These are phyloP conservation scores for Suhomyces wounanorum DNA, from an alignment of 1,139 yeast genomes.

Conservation along the genomic window DNA sequence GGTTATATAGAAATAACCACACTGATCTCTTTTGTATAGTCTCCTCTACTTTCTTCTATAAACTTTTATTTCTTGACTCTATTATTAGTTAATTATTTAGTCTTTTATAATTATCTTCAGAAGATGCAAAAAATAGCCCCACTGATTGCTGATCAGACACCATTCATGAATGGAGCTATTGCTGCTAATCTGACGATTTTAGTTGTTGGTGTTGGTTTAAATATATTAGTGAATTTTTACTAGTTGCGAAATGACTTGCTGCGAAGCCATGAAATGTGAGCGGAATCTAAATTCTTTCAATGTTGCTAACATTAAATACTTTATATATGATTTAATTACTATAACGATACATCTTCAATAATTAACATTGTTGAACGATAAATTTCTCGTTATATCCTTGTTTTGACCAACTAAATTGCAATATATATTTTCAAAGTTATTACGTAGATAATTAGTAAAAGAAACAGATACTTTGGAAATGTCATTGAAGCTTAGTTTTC, in stretches of 20 bases:
- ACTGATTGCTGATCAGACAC: conserved; percentile 5
- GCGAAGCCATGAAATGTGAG: not conserved
- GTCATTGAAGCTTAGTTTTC: not conserved
- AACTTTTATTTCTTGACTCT: conserved; percentile 19
- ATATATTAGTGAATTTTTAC: conserved; percentile 2
- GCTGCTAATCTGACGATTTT: conserved; percentile 7
- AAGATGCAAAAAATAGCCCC: conserved; percentile 12
- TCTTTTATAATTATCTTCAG: conserved; percentile 14
- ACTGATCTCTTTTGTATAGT: conserved; percentile 7
- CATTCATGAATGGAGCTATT: conserved; percentile 11
- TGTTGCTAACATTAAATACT: not conserved
- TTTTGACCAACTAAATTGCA: not conserved
- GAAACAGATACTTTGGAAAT: not conserved
- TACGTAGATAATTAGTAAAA: not conserved
- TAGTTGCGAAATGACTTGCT: not conserved
- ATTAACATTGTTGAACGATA: not conserved
- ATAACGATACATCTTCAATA: not conserved
- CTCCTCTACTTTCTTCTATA: conserved; percentile 7
- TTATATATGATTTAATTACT: not conserved
- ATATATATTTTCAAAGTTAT: not conserved
- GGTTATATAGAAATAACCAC: conserved; percentile 10
- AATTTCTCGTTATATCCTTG: not conserved
- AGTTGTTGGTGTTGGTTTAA: conserved; percentile 2
- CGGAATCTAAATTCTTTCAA: not conserved
- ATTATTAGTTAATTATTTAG: conserved; percentile 17